phyloP scores from a whole-genome alignment of 2,329 filamentous ascomycete species.

The Blastomyces silverae region DNA sequence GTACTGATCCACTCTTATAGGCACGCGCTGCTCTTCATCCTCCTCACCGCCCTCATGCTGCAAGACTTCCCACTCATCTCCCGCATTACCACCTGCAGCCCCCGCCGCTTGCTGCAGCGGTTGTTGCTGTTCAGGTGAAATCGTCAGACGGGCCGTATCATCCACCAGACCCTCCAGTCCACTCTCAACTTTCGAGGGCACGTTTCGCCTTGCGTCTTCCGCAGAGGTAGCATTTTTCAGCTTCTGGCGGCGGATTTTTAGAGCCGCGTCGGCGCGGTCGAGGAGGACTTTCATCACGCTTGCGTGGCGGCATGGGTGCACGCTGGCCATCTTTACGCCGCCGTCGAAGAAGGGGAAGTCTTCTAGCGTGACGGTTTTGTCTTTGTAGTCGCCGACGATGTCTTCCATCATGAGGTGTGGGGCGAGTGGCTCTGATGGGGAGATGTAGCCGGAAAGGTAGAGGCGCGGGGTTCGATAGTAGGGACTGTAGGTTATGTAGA shows the following conservation, averaged over 20 bases:
- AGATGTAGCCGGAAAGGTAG: constrained; percentile 84
- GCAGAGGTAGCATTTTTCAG: constrained; percentile 55
- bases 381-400: constrained; percentile 92
- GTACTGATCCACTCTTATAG: constrained; percentile 48
- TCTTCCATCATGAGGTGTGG: constrained; percentile 92
- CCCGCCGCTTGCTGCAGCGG: constrained; percentile 30
- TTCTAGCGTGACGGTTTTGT: constrained; percentile 97
- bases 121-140: constrained; percentile 48
- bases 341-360: constrained; percentile 93
- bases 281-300: constrained; percentile 97
- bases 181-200: constrained; percentile 43
- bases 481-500: constrained; percentile 96
- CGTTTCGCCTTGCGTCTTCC: constrained; percentile 38
- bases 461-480: constrained; percentile 95
- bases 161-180: constrained; percentile 84
- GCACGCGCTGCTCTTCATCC: constrained; percentile 41
- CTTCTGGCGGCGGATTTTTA: constrained; percentile 82
- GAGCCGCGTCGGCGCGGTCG: constrained; percentile 85
- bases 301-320: constrained; percentile 96
- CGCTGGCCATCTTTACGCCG: constrained; percentile 88
- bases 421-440: constrained; percentile 70
- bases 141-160: constrained; percentile 59
- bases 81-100: constrained; percentile 40
- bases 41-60: constrained; percentile 46
- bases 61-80: constrained; percentile 59